Conservation (phyloP, 2,329 filamentous ascomycete species). For the Tolypocladium inflatum region DNA sequence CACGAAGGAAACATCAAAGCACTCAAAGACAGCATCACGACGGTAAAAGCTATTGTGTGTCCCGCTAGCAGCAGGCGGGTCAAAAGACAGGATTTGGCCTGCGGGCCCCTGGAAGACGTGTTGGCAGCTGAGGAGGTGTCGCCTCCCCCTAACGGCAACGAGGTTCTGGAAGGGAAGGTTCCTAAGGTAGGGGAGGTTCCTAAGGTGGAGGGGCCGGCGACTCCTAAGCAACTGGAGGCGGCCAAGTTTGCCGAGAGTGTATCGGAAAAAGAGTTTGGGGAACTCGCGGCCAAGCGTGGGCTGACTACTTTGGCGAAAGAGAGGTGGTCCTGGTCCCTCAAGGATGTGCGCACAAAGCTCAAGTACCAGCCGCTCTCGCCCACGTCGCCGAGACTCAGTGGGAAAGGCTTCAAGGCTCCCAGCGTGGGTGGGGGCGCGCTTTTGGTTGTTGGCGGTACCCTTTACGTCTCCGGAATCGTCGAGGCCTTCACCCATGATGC, state of each 20-base stretch:
- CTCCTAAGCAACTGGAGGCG: neutral
- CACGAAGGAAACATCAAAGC: no score
- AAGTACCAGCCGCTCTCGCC: neutral
- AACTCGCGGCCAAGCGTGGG: neutral
- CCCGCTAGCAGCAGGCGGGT: no score
- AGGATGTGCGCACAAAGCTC: neutral
- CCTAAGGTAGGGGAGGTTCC: neutral
- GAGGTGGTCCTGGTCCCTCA: neutral
- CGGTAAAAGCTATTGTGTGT: no score
- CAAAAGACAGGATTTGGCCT: no score
- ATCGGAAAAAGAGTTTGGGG: neutral
- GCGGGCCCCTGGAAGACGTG: no score
- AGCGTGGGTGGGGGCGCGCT: neutral
- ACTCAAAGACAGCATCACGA: no score
- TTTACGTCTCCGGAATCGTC: neutral
- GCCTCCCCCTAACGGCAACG: neutral
- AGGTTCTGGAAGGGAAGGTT: no score
- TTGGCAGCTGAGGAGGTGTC: no score
- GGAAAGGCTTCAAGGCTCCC: neutral
- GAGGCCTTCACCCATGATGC: neutral
- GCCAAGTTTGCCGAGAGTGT: neutral
- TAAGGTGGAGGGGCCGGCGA: neutral
- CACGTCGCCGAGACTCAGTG: neutral
- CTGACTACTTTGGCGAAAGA: neutral
- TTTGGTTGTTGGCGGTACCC: neutral